Base-by-base conservation (phyloP, 768 basidiomycete species). In the Amanita phalloides region DNA sequence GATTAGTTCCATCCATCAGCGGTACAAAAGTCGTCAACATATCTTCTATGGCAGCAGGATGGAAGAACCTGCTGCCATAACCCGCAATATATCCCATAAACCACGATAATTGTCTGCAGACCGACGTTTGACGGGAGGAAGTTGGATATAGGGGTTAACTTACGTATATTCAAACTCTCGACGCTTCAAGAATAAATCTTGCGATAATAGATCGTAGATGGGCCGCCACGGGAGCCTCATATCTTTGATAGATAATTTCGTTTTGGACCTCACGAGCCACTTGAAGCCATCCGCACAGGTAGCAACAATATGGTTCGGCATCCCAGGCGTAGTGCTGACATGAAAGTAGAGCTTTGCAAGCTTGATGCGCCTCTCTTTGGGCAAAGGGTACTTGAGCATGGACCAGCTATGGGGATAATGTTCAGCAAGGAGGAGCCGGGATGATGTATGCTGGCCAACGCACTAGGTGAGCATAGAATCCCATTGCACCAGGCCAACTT, bases 11-110 rank as follows among this genome's bases (percentile, higher is more conserved):
- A 58, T 90, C 85, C 32, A 94, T 71, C 49, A 75, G 69, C 4
- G 91, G 90, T 8, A 96, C 68, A 62, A 94, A 91, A 0, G 77
- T 82, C n/a, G 83, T 73, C 28, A 96, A 78, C 90, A 96, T 94
- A 58, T 89, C 86, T 57, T 85, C 81, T 49, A 83, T 83, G 32
- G 89, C 84, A 38, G 86, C 79, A 14, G 91, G 91, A 58, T 92
- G 90, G 67, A 92, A 94, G 74, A 94, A 94, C 49, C 86, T 73
- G 49, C 88, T 79, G 42, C 78, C 71, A 59, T 73, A 74, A 35
- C 82, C 77, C 28, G 84, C 82, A 54, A 87, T 72, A 57, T 79
- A 79, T 3, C 82, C 85, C 81, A 86, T 81, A 58, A 79, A 84
- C 78, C 80, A 86, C 14, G 85, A 77, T n/a, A 82, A 65, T 68